Conservation (phyloP, 1,284 basidiomycete species). For the Heterobasidion parviporum region DNA sequence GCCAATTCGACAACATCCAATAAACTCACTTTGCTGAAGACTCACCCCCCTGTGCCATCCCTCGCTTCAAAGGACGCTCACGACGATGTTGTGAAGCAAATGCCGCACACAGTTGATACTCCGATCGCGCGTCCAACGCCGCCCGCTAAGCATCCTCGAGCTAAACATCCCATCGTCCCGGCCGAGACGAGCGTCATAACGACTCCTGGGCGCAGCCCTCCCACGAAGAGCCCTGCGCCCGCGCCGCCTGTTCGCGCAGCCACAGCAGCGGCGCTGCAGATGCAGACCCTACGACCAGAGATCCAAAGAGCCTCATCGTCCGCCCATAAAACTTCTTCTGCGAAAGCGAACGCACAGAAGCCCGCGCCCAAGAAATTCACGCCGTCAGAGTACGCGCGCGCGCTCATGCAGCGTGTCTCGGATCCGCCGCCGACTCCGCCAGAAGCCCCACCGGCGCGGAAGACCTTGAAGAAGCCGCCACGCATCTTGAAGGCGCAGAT, state of each 20-base stretch:
- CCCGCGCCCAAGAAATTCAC: not conserved
- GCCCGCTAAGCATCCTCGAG: not conserved
- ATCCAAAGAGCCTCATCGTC: not conserved
- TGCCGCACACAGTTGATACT: not conserved
- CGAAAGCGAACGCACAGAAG: not conserved
- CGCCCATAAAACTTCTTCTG: not conserved
- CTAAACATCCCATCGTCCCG: not conserved
- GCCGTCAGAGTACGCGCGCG: not conserved
- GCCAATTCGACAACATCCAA: too few relatives aligned
- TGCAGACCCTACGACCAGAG: not conserved
- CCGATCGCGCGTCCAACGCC: not conserved
- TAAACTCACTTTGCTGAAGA: too few relatives aligned
- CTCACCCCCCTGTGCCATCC: too few relatives aligned
- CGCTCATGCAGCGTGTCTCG: not conserved
- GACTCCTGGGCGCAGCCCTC: not conserved
- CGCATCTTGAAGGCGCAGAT: not conserved
- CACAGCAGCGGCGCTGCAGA: not conserved
- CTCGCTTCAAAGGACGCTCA: too few relatives aligned
- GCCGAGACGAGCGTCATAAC: conserved; percentile 1
- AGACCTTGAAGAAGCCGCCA: not conserved
- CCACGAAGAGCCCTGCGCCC: not conserved
- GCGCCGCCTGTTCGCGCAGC: not conserved
- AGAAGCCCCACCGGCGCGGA: not conserved
- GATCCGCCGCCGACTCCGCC: not conserved
- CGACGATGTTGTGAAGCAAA: too few relatives aligned